Evolutionary conservation across 2,329 filamentous ascomycete species (phyloP).

Genomic region (Pseudocercospora musae): DNA sequence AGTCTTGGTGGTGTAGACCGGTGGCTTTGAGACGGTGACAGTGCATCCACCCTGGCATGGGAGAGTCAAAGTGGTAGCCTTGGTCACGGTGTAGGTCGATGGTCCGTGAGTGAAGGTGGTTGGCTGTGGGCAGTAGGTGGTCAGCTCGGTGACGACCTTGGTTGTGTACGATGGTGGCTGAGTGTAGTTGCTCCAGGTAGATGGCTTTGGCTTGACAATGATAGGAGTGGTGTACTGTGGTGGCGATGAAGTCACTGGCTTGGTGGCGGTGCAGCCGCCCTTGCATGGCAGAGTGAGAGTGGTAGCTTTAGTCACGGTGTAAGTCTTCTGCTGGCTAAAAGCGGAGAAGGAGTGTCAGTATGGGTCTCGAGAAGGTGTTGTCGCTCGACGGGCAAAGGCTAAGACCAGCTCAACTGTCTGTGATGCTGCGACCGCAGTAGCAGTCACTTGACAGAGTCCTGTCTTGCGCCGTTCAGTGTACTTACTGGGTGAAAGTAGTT

Average conservation of each 20-base stretch:
- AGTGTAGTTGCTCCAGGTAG: neutral
- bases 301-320: conserved; percentile 56
- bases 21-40: conserved; percentile 44
- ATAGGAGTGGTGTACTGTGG: conserved; percentile 13
- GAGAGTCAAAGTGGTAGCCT: conserved; percentile 29
- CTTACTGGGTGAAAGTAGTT: conserved; percentile 63
- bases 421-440: too few relatives aligned
- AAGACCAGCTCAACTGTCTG: too few relatives aligned
- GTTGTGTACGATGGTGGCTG: conserved; percentile 40
- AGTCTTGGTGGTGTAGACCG: conserved; percentile 56
- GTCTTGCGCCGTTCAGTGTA: too few relatives aligned
- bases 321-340: conserved; percentile 63
- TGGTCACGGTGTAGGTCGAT: conserved; percentile 66
- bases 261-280: conserved; percentile 4
- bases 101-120: conserved; percentile 62
- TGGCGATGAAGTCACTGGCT: conserved; percentile 10
- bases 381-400: too few relatives aligned
- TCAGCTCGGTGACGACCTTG: conserved; percentile 61
- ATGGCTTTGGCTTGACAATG: conserved; percentile 9
- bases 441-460: too few relatives aligned
- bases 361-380: too few relatives aligned
- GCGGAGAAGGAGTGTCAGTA: too few relatives aligned
- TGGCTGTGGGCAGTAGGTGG: conserved; percentile 68
- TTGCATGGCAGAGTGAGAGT: conserved; percentile 24
- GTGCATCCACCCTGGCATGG: conserved; percentile 20